These are phyloP conservation scores for Aspergillus sp. DNA, from an alignment of 2,329 filamentous ascomycete genomes.

Conservation along the genomic window DNA sequence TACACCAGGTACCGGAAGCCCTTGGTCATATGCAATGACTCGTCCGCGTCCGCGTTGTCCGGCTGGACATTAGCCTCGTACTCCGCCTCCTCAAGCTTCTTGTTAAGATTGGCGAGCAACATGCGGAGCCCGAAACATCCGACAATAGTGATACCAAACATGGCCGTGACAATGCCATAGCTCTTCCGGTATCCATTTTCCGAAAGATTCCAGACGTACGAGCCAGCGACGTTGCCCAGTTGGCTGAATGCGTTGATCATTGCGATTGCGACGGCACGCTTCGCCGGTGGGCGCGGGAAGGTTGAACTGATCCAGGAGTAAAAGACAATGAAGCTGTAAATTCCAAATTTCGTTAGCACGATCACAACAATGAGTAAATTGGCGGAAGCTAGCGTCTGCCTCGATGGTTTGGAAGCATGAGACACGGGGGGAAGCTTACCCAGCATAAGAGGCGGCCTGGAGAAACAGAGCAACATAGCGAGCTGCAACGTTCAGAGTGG, in stretches of 20 bases:
- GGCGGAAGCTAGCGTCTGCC: no score
- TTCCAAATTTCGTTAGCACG: neutral
- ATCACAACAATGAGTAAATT: neutral
- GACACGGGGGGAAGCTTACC: constrained; percentile 17
- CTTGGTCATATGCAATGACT: constrained; percentile 25
- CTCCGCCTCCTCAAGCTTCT: constrained; percentile 18
- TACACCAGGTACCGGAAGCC: constrained; percentile 27
- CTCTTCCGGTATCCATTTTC: constrained; percentile 62
- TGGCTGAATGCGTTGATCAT: constrained; percentile 69
- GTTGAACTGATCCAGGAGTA: constrained; percentile 30
- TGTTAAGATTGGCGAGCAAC: constrained; percentile 40
- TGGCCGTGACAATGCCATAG: constrained; percentile 63
- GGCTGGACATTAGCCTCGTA: constrained; percentile 4
- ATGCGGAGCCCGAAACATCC: constrained; percentile 45
- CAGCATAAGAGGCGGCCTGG: constrained; percentile 57
- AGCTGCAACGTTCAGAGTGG: constrained; percentile 54
- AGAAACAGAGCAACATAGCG: constrained; percentile 62
- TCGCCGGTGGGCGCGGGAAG: constrained; percentile 70
- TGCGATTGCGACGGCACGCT: constrained; percentile 68
- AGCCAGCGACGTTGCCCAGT: constrained; percentile 59
- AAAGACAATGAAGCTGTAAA: constrained; percentile 23
- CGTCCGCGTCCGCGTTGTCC: constrained; percentile 16
- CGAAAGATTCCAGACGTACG: constrained; percentile 60
- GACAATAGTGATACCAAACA: constrained; percentile 60
- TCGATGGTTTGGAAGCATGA: no score